phyloP scores from a whole-genome alignment of 345 rosid species.

The Microcos paniculata region DNA sequence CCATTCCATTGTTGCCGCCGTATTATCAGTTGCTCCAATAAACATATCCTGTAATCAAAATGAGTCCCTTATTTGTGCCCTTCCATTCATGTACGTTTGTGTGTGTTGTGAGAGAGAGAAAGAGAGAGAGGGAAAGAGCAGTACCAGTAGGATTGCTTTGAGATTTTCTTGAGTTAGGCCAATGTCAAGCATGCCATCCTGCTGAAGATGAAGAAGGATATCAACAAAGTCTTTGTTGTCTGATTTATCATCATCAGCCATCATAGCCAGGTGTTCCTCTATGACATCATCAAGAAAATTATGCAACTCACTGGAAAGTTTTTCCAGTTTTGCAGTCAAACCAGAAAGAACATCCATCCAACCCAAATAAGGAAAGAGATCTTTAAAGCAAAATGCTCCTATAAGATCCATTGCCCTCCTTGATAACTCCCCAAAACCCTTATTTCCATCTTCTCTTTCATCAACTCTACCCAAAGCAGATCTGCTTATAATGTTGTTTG shows the following conservation, averaged over 20 bases:
- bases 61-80: not conserved
- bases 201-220: conserved; percentile 11
- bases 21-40: conserved; percentile 3
- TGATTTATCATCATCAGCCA: not conserved
- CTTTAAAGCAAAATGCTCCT: conserved; percentile 1
- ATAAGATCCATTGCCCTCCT: not conserved
- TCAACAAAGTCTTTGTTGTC: not conserved
- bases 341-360: not conserved
- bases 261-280: not conserved
- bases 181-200: not conserved
- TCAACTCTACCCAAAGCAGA: not conserved
- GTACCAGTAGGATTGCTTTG: conserved; percentile 8
- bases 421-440: conserved; percentile 3
- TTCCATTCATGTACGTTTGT: not conserved
- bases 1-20: not conserved
- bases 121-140: not conserved
- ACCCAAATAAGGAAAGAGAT: not conserved
- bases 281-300: conserved; percentile 15
- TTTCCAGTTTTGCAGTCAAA: not conserved
- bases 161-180: conserved; percentile 6
- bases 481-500: not conserved
- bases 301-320: not conserved
- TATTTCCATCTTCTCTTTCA: conserved; percentile 1
- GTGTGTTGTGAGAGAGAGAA: not conserved
- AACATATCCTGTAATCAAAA: conserved; percentile 6